A percentile compares a stretch with the other conserved stretches of the same genome.
Conservation (phyloP, 495 filamentous ascomycete species). For the Annulohypoxylon bovei region DNA sequence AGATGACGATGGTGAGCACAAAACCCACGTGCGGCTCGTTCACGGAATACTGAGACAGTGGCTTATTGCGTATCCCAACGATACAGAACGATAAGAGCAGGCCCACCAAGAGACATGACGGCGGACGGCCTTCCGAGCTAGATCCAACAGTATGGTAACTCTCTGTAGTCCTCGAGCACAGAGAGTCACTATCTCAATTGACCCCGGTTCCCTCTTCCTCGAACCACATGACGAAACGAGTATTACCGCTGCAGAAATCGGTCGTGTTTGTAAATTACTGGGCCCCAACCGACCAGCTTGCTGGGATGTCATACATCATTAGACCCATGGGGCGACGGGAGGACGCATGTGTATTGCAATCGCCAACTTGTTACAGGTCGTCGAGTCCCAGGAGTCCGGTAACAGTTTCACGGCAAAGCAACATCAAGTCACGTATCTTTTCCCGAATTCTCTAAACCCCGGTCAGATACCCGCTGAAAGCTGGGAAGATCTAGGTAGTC, state of each 20-base stretch:
- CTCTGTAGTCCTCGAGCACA: conserved; percentile 17
- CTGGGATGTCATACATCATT: conserved; percentile 31
- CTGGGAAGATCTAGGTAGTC: conserved; percentile 13
- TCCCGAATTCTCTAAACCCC: conserved; percentile 21
- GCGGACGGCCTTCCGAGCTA: conserved; percentile 19
- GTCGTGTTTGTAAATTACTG: conserved; percentile 36
- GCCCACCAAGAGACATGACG: conserved; percentile 5
- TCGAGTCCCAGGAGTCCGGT: conserved; percentile 46
- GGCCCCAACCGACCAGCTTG: conserved; percentile 26
- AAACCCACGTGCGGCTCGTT: conserved; percentile 45
- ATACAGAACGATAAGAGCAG: conserved; percentile 15
- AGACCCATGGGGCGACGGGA: conserved; percentile 35
- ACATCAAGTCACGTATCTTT: conserved; percentile 38
- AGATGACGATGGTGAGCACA: conserved; percentile 42
- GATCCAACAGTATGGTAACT: conserved; percentile 30
- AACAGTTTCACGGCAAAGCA: conserved; percentile 44
- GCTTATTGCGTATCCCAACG: conserved; percentile 31
- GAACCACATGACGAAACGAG: conserved; percentile 19
- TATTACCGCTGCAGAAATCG: conserved; percentile 33
- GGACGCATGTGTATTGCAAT: conserved; percentile 34
- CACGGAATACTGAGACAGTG: conserved; percentile 46
- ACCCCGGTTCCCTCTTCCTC: neutral
- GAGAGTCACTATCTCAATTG: neutral
- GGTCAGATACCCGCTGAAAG: conserved; percentile 11
- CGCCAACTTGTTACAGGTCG: conserved; percentile 35